phyloP scores from a whole-genome alignment of 352 stramenopile species.

The Phytophthora uliginosa region DNA sequence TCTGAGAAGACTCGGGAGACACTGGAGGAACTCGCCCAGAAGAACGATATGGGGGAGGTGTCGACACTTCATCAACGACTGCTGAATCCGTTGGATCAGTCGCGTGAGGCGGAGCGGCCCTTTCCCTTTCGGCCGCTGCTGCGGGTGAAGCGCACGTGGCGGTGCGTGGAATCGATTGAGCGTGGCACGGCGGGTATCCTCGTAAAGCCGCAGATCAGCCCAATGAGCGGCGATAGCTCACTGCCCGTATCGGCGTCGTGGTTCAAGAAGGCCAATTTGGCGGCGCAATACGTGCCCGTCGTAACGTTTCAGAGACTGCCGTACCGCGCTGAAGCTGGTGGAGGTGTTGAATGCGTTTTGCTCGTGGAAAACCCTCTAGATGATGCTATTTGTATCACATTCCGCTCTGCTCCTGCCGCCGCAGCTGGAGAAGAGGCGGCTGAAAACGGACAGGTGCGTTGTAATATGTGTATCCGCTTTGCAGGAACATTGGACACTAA shows the following conservation, averaged over 20 bases:
- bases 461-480: neutral
- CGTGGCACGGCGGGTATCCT: slow-evolving; percentile 83
- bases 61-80: slow-evolving; percentile 73
- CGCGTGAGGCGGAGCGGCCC: slow-evolving; percentile 52
- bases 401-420: slow-evolving; percentile 24
- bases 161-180: slow-evolving; percentile 88
- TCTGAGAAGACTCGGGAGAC: slow-evolving; percentile 23
- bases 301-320: slow-evolving; percentile 79
- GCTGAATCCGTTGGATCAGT: slow-evolving; percentile 73
- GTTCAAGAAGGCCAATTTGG: slow-evolving; percentile 91
- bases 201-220: slow-evolving; percentile 93
- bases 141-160: slow-evolving; percentile 87
- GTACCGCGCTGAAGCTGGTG: slow-evolving; percentile 23
- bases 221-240: slow-evolving; percentile 91
- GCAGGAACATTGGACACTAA: neutral
- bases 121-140: slow-evolving; percentile 76
- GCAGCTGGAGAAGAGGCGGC: slow-evolving; percentile 1
- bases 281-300: slow-evolving; percentile 79
- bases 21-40: slow-evolving; percentile 38
- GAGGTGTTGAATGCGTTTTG: slow-evolving; percentile 57
- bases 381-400: slow-evolving; percentile 73
- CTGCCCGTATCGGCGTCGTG: slow-evolving; percentile 80
- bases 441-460: slow-evolving; percentile 47
- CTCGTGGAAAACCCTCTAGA: slow-evolving; percentile 89
- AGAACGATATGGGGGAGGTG: slow-evolving; percentile 56